Conservation (phyloP, 228 moss, liverwort and hornwort genomes). For the Sphagnum fallax region DNA sequence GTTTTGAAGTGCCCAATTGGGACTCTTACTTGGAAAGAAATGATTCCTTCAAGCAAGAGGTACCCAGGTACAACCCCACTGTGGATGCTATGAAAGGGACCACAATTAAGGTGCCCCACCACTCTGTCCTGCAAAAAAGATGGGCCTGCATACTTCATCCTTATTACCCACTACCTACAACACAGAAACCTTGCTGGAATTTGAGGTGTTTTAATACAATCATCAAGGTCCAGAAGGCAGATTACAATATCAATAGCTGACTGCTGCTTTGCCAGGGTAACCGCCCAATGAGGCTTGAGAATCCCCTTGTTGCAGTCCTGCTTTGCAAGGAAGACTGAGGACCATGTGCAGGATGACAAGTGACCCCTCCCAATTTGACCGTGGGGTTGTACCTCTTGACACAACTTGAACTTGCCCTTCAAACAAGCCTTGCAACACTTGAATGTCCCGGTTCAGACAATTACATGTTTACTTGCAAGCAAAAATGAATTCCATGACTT, state of each 20-base stretch:
- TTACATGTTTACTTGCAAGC: no score
- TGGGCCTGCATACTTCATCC: no score
- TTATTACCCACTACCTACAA: no score
- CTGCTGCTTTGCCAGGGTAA: constrained; percentile 30
- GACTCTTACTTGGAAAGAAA: constrained; percentile 33
- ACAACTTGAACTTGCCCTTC: no score
- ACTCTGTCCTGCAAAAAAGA: constrained; percentile 52
- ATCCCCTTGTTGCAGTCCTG: constrained; percentile 18
- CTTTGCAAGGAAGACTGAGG: constrained; percentile 33
- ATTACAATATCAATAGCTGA: constrained; percentile 55
- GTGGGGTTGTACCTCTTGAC: constrained; percentile 67
- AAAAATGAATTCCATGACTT: no score
- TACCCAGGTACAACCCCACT: constrained; percentile 35
- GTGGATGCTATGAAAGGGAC: constrained; percentile 42
- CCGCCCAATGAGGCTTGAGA: constrained; percentile 53
- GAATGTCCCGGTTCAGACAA: no score
- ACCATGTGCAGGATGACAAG: constrained; percentile 73
- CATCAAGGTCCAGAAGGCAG: constrained; percentile 1
- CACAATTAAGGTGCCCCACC: constrained; percentile 75
- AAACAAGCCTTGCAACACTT: no score
- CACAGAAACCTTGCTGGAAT: no score
- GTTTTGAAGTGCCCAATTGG: no score
- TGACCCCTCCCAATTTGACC: constrained; percentile 69
- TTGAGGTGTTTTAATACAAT: no score
- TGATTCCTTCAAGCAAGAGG: constrained; percentile 15